Evolutionary conservation across 495 filamentous ascomycete genomes (phyloP), one percentile per base, ranked within the genome.

Genomic region (Trichoderma erinaceum): DNA sequence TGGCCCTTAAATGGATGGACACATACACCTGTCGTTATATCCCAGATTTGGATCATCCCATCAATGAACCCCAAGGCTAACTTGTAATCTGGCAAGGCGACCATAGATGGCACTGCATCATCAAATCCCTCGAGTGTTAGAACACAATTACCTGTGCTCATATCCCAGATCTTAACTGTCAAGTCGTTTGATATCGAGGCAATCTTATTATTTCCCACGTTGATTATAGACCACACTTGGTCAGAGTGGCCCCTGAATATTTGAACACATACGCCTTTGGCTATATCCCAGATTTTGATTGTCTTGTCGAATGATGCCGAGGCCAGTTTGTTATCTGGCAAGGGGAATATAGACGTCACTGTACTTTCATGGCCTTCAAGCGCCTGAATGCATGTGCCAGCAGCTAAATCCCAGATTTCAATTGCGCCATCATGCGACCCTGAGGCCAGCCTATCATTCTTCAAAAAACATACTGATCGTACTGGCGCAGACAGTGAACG

Each of bases 361-460:
- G 29, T 4, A 4, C 4, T 4, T 29, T 29, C 4, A 4, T 29
- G 29, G 29, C 29, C 29, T 29, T 29, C 64, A 27, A 78, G 71
- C n/a, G 67, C 72, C 48, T 75, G 71, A 58, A 68, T 68, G 63
- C 69, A 25, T 50, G 21, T 25, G 71, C 73, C 79, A 73, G 77
- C 72, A 70, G 70, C 41, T 72, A 67, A 11, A 79, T 70, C 13
- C 79, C 79, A 71, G 65, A 71, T 43, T 41, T 48, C 23, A 0
- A 50, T 50, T 50, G 46, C 21, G 1, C 12, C 15, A n/a, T 50
- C 15, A 21, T 0, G 6, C 6, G 18, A 52, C 25, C 48, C 48
- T 23, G 48, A 25, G 6, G 65, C 65, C 1, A 69, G 21, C 35
- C 41, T 38, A 7, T 38, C 35, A 38, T 38, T 38, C 6, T 38